Base-by-base conservation (phyloP, 352 stramenopile genomes). In the Pythium biforme region DNA sequence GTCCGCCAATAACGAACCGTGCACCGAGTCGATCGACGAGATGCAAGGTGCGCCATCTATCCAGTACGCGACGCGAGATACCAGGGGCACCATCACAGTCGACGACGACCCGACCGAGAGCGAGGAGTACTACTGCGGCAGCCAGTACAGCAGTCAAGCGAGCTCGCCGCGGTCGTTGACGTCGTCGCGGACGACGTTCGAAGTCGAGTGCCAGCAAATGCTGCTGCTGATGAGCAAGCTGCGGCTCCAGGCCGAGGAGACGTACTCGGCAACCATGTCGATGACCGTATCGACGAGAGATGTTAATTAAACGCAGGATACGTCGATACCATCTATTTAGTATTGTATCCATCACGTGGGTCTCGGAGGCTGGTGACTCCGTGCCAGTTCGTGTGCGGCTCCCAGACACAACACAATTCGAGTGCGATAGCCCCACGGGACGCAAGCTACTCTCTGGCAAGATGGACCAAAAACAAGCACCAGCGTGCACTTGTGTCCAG, bases 251-350 rank as follows among this genome's bases (percentile, higher is more conserved):
- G 48, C 48, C 15, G 48, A 55, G 29, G 17, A 41, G 15, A 55
- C 48, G 17, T 55, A 55, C 48, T 19, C 20, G 27, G 29, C 29
- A 11, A 55, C 48, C 25, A 41, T 40, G 48, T 31, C 39, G 39
- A 19, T 45, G 31, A 11, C 31, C 8, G 2, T 11, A 10, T 8
- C 31, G 1, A 15, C 31, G 31, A n/a, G n/a, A n/a, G n/a, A n/a
- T n/a, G n/a, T n/a, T n/a, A n/a, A n/a, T n/a, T n/a, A n/a, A n/a
- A n/a, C n/a, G n/a, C n/a, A n/a, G n/a, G n/a, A n/a, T n/a, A n/a
- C n/a, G n/a, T n/a, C 31, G 7, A 11, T 37, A 37, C 7, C 8
- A 37, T 37, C 31, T 8, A 1, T 12, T 11, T 2, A 15, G 31
- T 15, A 12, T 10, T 37, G 8, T 12, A 11, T 11, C 8, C 31